Evolutionary conservation across 352 stramenopile species (phyloP), one percentile per base, ranked within the genome.

Genomic region (Pythium sp.): DNA sequence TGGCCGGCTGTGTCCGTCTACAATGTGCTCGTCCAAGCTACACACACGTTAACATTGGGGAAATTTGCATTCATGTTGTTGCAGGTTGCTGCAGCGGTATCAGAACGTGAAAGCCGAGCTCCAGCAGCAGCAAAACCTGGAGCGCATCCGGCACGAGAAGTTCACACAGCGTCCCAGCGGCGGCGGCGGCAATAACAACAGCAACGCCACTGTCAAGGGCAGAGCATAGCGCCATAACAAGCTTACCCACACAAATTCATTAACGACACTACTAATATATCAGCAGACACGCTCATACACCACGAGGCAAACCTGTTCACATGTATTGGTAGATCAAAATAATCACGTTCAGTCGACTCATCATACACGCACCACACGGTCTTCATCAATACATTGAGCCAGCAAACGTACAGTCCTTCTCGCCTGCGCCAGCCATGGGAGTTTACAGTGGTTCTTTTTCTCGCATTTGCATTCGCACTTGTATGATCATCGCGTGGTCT

Each of bases 41-140:
- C 3, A 3, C n/a, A 5, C n/a, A 55, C 7, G 28, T n/a, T 49
- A 15, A 49, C 41, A 5, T 38, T 38, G 34, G 34, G 30, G 2
- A 32, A 32, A 32, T 22, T 49, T 20, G 47, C 26, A 6, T 55
- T 6, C 47, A 12, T 65, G 15, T 0, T 20, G 62, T 26, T 63
- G 22, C 49, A 91, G 89, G 59, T 67, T 98, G 8, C 75, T 98
- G 58, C 93, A 98, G 73, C 74, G 93, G 41, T 99, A 98, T 74
- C 91, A 98, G 67, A 99, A 98, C 75, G 92, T 98, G 61, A 98
- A 98, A 64, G 89, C 84, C 15, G 94, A 98, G 76, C 77, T 99
- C 5, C 91, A 98, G 68, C 88, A 94, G 53, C 92, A 97, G 75
- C 95, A 99, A 67, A 98, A 97, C 58, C 72, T 98, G 24, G 94